These are phyloP conservation scores for Azolla pinnata DNA, from an alignment of 75 land plant species.

Conservation along the genomic window DNA sequence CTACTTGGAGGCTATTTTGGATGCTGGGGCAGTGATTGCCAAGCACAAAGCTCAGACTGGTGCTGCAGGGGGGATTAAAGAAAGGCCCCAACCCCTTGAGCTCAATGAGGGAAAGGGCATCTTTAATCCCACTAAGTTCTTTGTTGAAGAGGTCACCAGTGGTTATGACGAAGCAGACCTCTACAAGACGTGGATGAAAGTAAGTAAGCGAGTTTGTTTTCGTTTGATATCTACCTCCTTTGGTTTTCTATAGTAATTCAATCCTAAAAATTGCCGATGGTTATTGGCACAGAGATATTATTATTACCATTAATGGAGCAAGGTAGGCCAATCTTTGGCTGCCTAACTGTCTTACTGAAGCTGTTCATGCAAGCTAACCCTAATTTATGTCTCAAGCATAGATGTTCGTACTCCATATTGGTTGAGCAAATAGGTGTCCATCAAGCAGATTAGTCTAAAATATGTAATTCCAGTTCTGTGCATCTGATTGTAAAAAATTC, in stretches of 20 bases:
- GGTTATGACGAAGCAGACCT: conserved; percentile 85
- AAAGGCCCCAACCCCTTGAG: not conserved
- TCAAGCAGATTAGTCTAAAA: too few species aligned
- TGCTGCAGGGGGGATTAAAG: not conserved
- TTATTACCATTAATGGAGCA: too few species aligned
- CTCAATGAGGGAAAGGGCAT: conserved; percentile 7
- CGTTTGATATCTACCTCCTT: not conserved
- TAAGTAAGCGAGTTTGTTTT: conserved; percentile 5
- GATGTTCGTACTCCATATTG: too few species aligned
- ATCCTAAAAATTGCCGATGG: too few species aligned
- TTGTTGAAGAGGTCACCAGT: conserved; percentile 74
- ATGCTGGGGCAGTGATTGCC: conserved; percentile 43
- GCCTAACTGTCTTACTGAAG: too few species aligned
- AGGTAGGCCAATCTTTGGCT: too few species aligned
- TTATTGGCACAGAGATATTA: too few species aligned
- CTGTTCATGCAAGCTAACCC: too few species aligned
- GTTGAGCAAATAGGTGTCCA: too few species aligned
- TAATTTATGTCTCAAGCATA: too few species aligned
- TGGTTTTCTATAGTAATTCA: not conserved
- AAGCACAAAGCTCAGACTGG: conserved; percentile 21
- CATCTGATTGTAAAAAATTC: too few species aligned
- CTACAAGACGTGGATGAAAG: conserved; percentile 80
- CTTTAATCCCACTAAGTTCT: conserved; percentile 66
- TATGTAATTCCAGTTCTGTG: too few species aligned
- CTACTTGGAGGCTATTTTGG: conserved; percentile 69